Base-by-base conservation (phyloP, 129 eudicot species). In the Escallonia rubra region DNA sequence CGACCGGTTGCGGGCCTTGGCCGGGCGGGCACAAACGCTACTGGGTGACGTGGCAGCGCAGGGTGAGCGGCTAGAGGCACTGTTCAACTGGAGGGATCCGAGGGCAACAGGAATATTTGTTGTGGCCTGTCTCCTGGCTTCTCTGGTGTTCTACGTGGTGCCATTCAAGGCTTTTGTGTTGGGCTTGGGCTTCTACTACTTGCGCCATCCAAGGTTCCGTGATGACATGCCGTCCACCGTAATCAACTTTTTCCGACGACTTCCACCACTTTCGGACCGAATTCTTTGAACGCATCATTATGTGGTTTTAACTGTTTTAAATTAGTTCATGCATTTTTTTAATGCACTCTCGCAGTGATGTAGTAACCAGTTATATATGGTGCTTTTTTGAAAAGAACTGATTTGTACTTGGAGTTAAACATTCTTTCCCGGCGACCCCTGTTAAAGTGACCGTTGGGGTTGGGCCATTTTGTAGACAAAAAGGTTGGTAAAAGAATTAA, bases 71-170 rank as follows among this genome's bases (percentile, higher is more conserved):
- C 39, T 89, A 23, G 96, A 89, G 72, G 96, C 96, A 11, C 54
- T 93, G 76, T 89, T 83, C 83, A 93, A 83, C 16, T 93, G 98
- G 98, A 86, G 85, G 69, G 98, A 93, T 57, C 98, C 96, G 2
- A 76, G 98, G 55, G 98, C 98, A 3, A 89, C 98, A 0, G 92
- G 92, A 0, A 89, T 93, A 61, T 93, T 93, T 12, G 85, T 82
- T 65, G 86, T 86, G 79, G 85, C 86, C 46, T 89, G 91, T 50
- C 57, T 93, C 8, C 60, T 89, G 43, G 98, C 92, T 5, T 84
- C 96, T 3, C 43, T 89, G 38, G 58, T 86, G 79, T 89, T 89
- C 64, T 93, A 93, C 43, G 79, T 86, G 16, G 86, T 86, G 3
- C 96, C 98, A 0, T 89, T 89, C 49, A 86, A 89, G 83, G 98